phyloP scores from a whole-genome alignment of 208 protist species.

The Trypanosoma cruzi region DNA sequence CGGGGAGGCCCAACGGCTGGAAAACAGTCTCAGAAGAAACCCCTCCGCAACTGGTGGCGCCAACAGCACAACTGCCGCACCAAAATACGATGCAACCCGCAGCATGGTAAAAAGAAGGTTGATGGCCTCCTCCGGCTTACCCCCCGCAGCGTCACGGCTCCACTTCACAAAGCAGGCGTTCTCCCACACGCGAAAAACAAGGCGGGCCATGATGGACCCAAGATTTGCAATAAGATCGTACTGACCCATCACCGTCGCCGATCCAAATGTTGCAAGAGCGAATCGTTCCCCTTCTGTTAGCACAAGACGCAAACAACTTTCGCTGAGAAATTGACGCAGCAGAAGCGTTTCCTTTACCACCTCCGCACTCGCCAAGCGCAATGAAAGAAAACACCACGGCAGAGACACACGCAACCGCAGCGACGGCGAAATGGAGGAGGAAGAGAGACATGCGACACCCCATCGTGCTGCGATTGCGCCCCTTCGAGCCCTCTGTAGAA shows the following conservation, averaged over 20 bases:
- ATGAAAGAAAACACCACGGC: conserved; percentile 31
- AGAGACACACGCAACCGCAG: conserved; percentile 2
- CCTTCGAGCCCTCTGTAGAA: conserved; percentile 32
- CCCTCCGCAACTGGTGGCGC: conserved; percentile 61
- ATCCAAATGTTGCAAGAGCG: conserved; percentile 69
- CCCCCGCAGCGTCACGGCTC: conserved; percentile 59
- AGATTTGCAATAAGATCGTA: conserved; percentile 89
- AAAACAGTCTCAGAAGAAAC: conserved; percentile 78
- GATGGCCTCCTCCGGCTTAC: conserved; percentile 31
- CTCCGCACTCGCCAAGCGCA: background rate
- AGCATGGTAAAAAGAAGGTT: conserved; percentile 75
- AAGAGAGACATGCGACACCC: background rate
- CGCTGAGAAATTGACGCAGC: conserved; percentile 64
- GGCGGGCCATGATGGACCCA: conserved; percentile 82
- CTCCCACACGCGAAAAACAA: conserved; percentile 93
- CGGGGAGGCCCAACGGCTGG: conserved; percentile 61
- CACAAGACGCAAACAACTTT: conserved; percentile 84
- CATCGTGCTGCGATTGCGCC: conserved; percentile 23
- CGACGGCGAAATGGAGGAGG: background rate
- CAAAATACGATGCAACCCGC: conserved; percentile 70
- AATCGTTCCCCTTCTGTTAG: conserved; percentile 90
- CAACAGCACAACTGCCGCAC: conserved; percentile 64
- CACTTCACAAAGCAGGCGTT: conserved; percentile 82
- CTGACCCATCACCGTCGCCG: conserved; percentile 71
- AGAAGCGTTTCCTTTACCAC: conserved; percentile 33